Evolutionary conservation across 2,329 filamentous ascomycete species (phyloP), one percentile per base, ranked within the genome.

Genomic region (Colletotrichum eleusines): DNA sequence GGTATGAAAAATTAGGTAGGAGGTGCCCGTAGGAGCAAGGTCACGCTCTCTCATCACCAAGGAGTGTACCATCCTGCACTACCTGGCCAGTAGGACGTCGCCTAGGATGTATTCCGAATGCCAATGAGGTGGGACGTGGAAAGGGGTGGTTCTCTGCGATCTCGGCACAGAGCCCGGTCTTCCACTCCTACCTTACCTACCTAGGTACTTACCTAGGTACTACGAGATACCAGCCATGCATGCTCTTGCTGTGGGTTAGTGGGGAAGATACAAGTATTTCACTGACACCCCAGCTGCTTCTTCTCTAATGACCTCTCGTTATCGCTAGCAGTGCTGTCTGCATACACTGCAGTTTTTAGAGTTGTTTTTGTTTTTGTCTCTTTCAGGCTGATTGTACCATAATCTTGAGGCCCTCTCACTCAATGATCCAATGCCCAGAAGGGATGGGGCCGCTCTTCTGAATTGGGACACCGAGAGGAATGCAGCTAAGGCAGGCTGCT

Each of bases 381-480:
- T 20, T 28, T 14, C 16, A 5, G 14, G 26, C 68, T 58, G 57
- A 67, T 71, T 62, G 44, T 51, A 67, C 68, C 57, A 63, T 67
- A 14, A 20, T 31, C 51, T 26, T 31, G 28, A n/a, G 31, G 20
- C 35, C 59, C 33, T 53, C 35, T 46, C 38, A 26, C 14, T 44
- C 16, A 18, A 46, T 26, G 42, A 61, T 48, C 38, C 44, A 61
- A 50, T 38, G 16, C 6, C 58, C n/a, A 55, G 38, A 58, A 51
- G 18, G 16, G 35, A 53, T 59, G 68, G 68, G 68, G 58, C 58
- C 58, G 31, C 44, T 35, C 57, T 68, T 50, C 68, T 68, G 58
- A 35, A 58, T 71, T 40, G 54, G 68, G 64, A 68, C 68, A 71
- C 68, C 68, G 68, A 71, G 54, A 23, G 44, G 33, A 62, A 31